A percentile compares a stretch with the other conserved stretches of the same genome.
phyloP scores from a whole-genome alignment of 1,139 yeast genomes.

The Wickerhamiella infanticola region DNA sequence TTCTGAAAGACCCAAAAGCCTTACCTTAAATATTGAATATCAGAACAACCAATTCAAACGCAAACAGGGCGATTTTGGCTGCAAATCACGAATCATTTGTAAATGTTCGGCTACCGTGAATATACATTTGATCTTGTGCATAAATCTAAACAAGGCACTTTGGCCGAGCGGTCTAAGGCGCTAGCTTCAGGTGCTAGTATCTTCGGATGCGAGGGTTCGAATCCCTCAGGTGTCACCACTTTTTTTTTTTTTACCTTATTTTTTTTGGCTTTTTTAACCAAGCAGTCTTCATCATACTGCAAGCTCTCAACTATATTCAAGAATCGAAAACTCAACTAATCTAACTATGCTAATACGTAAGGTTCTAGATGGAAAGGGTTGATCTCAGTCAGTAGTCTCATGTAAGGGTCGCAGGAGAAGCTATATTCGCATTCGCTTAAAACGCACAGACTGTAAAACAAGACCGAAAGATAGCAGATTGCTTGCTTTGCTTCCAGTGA shows the following conservation, averaged over 20 bases:
- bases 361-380: neutral
- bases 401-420: neutral
- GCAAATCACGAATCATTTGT: too few relatives aligned
- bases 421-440: neutral
- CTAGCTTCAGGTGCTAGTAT: slow-evolving; percentile 9
- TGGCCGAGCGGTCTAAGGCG: slow-evolving; percentile 10
- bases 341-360: too few relatives aligned
- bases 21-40: too few relatives aligned
- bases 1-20: too few relatives aligned
- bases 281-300: too few relatives aligned
- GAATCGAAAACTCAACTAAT: neutral
- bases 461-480: neutral
- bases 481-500: neutral
- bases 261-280: neutral
- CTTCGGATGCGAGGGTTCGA: slow-evolving; percentile 11
- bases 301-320: too few relatives aligned
- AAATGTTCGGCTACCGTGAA: too few relatives aligned
- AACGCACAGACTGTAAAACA: neutral
- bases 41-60: too few relatives aligned
- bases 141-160: slow-evolving; percentile 1
- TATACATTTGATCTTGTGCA: too few relatives aligned
- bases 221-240: slow-evolving; percentile 9
- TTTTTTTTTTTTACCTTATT: neutral
- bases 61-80: too few relatives aligned
- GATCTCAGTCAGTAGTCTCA: neutral